Evolutionary conservation across 192 early-diverging fungal species (phyloP), one percentile per base, ranked within the genome.

Genomic region (Gryganskiella cystojenkinii): DNA sequence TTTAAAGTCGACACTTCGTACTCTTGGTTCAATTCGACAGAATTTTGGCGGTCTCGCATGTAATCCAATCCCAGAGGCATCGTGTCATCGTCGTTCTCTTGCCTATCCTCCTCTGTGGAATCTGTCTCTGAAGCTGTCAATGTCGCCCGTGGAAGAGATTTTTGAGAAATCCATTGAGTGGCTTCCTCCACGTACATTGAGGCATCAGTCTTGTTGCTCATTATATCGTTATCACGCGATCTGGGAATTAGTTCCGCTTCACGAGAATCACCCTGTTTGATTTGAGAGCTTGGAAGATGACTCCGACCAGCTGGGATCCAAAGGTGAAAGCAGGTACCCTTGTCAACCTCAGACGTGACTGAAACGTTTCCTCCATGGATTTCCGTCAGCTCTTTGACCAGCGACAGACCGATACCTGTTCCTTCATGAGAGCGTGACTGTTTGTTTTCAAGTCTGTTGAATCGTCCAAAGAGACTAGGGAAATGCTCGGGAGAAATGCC

Each of bases 401-500:
- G 54, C 0, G 86, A 74, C 9, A 90, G 55, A 4, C 89, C 89
- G 27, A 90, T 90, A 3, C 89, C 89, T 5, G 81, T 86, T 8
- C 89, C 89, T 74, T 88, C 87, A 46, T 86, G 81, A 28, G 80
- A 84, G 14, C 89, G 73, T 2, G 86, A 84, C 51, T 82, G 82
- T 13, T 67, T 70, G 40, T 76, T 81, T 44, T 89, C 85, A n/a
- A 89, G 78, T 4, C 86, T 80, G 60, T 90, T 83, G 67, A 90
- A 90, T 9, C 86, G 80, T 15, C 85, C 83, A 70, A 90, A 89
- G 6, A 90, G 71, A 0, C 76, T 78, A 3, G 44, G 59, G 8
- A 88, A 15, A 20, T 90, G 70, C 6, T 83, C 71, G 9, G 56
- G 7, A 3, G 89, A 75, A 11, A 90, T 90, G 5, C 89, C 89